Evolutionary conservation across 106 monocot genomes (phyloP), one percentile per base, ranked within the genome.

Genomic region (Allium fistulosum): DNA sequence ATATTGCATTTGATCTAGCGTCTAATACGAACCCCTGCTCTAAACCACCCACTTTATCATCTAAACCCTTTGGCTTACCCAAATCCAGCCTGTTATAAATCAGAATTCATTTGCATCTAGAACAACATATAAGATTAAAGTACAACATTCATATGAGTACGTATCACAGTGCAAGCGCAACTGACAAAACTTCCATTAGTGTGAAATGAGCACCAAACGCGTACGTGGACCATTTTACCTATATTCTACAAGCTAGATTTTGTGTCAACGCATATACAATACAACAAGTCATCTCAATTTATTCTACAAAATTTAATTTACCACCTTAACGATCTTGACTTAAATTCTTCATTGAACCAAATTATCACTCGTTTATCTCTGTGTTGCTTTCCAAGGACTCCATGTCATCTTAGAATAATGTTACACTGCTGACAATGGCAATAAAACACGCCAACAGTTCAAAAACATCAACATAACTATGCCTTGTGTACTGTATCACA

Each of bases 171-270:
- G 22, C 0, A 22, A 22, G 22, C 22, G 22, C 22, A 22, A 22
- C 22, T 22, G 22, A 22, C 22, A 22, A 22, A 22, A 22, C 22
- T 22, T 22, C 22, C 22, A 22, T 22, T 22, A 22, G 0, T 22
- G 22, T 22, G 22, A 22, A 22, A 22, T 22, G 22, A 22, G 22
- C 22, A 22, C 22, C 1, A 22, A 22, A 22, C 22, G 22, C 22
- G 22, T 22, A 22, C 22, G 22, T 22, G 22, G 22, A 22, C 0
- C 22, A 22, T 22, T 22, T 22, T 22, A 0, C 48, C 48, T 64
- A 64, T 12, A 15, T 64, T 47, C 48, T 64, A 64, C 64, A 64
- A 16, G 49, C 48, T 64, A 48, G 64, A 64, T 27, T 64, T 16
- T 48, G 64, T 47, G 47, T 17, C 49, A 46, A 64, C 49, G 48